These are phyloP conservation scores for Globisporangium abappressorium DNA, from an alignment of 352 stramenopile genomes.

Conservation along the genomic window DNA sequence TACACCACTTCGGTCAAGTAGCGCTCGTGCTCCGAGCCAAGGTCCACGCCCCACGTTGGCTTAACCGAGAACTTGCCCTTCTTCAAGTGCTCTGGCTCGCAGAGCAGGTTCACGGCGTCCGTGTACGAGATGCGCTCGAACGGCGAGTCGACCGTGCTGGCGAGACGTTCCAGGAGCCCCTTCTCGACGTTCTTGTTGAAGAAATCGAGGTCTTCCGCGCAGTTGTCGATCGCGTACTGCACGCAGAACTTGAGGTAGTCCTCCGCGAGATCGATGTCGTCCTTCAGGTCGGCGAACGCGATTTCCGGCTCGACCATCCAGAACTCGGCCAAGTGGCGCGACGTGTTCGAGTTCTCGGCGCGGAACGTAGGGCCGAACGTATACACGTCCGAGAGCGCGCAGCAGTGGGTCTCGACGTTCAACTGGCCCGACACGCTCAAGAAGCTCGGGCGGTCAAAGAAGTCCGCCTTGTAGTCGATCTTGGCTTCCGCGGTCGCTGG, in stretches of 20 bases:
- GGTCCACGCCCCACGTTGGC: slow-evolving; percentile 93
- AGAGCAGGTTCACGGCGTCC: slow-evolving; percentile 92
- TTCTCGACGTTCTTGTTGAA: slow-evolving; percentile 94
- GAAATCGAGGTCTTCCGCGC: slow-evolving; percentile 91
- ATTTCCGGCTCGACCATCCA: slow-evolving; percentile 98
- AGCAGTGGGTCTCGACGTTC: slow-evolving; percentile 94
- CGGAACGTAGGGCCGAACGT: slow-evolving; percentile 99
- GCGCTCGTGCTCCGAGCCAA: slow-evolving; percentile 97
- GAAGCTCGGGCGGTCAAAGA: slow-evolving; percentile 86
- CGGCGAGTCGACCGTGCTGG: slow-evolving; percentile 40
- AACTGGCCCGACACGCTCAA: slow-evolving; percentile 97
- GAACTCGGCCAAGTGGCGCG: slow-evolving; percentile 97
- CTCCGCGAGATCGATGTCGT: slow-evolving; percentile 95
- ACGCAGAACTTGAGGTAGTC: slow-evolving; percentile 96
- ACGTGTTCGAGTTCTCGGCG: slow-evolving; percentile 98
- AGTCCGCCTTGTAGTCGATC: slow-evolving; percentile 92
- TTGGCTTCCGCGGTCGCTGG: slow-evolving; percentile 47
- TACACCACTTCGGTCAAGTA: slow-evolving; percentile 92
- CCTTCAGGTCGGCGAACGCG: slow-evolving; percentile 83
- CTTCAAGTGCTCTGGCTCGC: slow-evolving; percentile 76
- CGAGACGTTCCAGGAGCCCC: slow-evolving; percentile 72
- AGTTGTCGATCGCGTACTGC: slow-evolving; percentile 91
- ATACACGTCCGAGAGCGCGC: slow-evolving; percentile 89
- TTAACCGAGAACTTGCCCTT: slow-evolving; percentile 88
- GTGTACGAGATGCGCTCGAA: slow-evolving; percentile 92